phyloP scores from a whole-genome alignment of 441 rosid genomes.

The Pelargonium citronellum region DNA sequence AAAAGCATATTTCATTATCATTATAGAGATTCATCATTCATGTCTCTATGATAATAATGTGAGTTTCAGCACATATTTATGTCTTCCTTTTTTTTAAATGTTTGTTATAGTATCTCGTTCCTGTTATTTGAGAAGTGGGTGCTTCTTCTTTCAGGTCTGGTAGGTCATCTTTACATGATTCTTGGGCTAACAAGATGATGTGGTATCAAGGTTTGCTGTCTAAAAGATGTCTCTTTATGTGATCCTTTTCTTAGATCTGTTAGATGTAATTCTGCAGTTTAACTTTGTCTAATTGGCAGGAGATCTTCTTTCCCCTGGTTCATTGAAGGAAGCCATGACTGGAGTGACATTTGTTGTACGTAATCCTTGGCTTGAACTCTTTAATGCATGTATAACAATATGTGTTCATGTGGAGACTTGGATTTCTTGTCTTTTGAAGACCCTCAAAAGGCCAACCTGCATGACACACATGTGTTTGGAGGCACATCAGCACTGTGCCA shows the following conservation, averaged over 20 bases:
- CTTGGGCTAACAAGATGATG: slow-evolving; percentile 68
- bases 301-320: slow-evolving; percentile 74
- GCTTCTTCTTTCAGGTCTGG: slow-evolving; percentile 58
- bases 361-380: slow-evolving; percentile 13
- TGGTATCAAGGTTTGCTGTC: slow-evolving; percentile 76
- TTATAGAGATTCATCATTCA: background rate
- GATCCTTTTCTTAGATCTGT: background rate
- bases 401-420: background rate
- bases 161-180: slow-evolving; percentile 55
- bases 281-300: slow-evolving; percentile 38
- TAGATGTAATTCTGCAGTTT: slow-evolving; percentile 8
- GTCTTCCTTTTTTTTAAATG: background rate
- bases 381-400: background rate
- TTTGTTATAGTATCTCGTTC: background rate
- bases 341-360: slow-evolving; percentile 87
- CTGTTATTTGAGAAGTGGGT: slow-evolving; percentile 3
- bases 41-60: background rate
- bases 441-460: background rate
- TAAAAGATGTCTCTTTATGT: slow-evolving; percentile 11
- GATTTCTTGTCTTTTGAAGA: background rate
- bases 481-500: background rate
- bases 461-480: background rate
- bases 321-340: slow-evolving; percentile 72
- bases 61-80: background rate
- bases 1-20: background rate